A percentile compares a stretch with the other conserved stretches of the same genome.
Evolutionary conservation across 768 basidiomycete species (phyloP).

Genomic region (Mycena rebaudengoi): DNA sequence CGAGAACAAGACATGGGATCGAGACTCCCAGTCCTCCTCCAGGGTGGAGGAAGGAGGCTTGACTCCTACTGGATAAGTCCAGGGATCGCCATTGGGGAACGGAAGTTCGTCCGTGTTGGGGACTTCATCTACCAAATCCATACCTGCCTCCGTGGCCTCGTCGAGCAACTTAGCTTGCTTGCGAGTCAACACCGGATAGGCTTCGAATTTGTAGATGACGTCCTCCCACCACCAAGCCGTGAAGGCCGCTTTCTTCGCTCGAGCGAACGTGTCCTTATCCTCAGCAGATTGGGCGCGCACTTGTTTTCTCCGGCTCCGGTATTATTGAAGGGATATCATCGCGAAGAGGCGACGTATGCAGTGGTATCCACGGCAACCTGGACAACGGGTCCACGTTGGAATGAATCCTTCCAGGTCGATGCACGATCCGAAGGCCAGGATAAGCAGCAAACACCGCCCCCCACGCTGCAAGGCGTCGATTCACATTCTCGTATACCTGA

Average conservation of each 20-base stretch:
- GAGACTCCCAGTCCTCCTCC: background rate
- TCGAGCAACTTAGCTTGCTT: background rate
- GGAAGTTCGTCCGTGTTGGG: background rate
- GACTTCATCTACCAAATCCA: background rate
- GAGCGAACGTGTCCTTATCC: background rate
- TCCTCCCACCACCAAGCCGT: background rate
- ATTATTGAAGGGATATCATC: background rate
- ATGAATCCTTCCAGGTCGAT: slow-evolving; percentile 37
- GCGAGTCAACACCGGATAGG: background rate
- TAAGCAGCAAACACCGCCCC: slow-evolving; percentile 33
- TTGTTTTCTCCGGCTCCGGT: background rate
- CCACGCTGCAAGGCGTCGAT: slow-evolving; percentile 33
- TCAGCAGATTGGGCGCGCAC: background rate
- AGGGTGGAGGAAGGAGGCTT: background rate
- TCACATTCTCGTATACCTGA: slow-evolving; percentile 17
- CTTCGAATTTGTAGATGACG: background rate
- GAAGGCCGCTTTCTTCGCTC: background rate
- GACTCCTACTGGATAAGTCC: background rate
- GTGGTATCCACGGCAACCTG: background rate
- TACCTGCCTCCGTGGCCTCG: background rate
- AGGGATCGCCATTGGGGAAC: background rate
- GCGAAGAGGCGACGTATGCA: background rate
- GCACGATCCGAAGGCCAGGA: too few species aligned
- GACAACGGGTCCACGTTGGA: slow-evolving; percentile 35
- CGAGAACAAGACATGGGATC: background rate